Evolutionary conservation across 805 yeast genomes (phyloP), one percentile per base, ranked within the genome.

Genomic region (Jamesozyma spencerorum): DNA sequence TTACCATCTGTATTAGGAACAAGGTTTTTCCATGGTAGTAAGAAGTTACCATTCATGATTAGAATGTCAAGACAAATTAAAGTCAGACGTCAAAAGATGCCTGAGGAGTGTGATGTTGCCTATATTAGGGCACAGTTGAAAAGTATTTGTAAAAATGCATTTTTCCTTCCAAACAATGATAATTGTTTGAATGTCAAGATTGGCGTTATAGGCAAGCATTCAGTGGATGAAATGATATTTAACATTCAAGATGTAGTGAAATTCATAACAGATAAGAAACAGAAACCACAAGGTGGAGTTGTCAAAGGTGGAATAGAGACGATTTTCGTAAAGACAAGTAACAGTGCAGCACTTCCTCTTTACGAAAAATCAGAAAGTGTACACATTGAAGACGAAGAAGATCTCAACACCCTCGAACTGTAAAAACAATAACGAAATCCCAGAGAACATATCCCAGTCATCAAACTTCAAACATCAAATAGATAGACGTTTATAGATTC

Each of bases 271-370:
- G 63, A 63, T 40, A 58, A 55, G 13, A 65, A 68, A 36, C 62
- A 63, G 49, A 63, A 54, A 46, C 82, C 83, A 2, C 71, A 72
- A 39, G 85, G 85, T 10, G 85, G 85, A 2, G 54, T 75, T 3
- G 56, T 78, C 22, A 65, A 65, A 42, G 62, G 63, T 27, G 70
- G 69, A 17, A 62, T 65, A 14, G 70, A 69, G 31, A 63, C 82
- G 11, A 67, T 80, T 13, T 76, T 75, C 50, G 65, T 83, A 31
- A 82, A 81, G 58, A 78, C 86, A 0, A 68, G 75, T 35, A 80
- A 76, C 31, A 80, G 88, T 59, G 68, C 71, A 14, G 75, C 84
- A 57, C 62, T 83, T 48, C 90, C 88, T 1, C 63, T 81, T 4
- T 66, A 57, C 31, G 43, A 42, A 28, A 34, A 31, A n/a, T 17